Percentiles rank a stretch among this genome's conserved stretches.
These are phyloP conservation scores for Penicillium sp. DNA, from an alignment of 2,329 filamentous ascomycete genomes.

Conservation along the genomic window DNA sequence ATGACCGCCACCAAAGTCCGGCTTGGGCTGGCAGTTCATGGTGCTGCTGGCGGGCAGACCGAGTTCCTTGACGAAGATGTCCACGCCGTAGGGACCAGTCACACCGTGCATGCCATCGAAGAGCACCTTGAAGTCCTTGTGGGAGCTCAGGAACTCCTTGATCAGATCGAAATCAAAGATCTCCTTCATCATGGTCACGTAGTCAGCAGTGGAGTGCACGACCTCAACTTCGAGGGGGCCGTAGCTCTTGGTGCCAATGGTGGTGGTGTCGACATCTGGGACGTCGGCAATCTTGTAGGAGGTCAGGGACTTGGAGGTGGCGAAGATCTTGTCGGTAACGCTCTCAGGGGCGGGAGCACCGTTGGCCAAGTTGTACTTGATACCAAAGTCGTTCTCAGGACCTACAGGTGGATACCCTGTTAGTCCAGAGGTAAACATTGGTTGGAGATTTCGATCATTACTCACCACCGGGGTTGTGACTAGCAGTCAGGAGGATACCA, in stretches of 20 bases:
- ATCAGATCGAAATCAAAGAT: constrained; percentile 98
- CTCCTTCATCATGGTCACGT: constrained; percentile 91
- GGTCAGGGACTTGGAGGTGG: constrained; percentile 82
- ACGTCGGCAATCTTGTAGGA: constrained; percentile 92
- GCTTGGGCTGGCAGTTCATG: constrained; percentile 89
- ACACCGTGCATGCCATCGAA: constrained; percentile 95
- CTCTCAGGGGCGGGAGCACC: constrained; percentile 93
- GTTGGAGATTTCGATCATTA: constrained; percentile 15
- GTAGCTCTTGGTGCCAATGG: constrained; percentile 80
- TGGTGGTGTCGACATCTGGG: constrained; percentile 79
- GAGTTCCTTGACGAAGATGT: constrained; percentile 93
- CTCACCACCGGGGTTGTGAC: constrained; percentile 96
- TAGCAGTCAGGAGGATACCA: constrained; percentile 93
- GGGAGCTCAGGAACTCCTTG: constrained; percentile 83
- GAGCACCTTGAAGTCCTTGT: constrained; percentile 93
- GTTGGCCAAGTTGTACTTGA: constrained; percentile 99
- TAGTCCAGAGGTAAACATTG: background rate
- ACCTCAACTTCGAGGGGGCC: constrained; percentile 90
- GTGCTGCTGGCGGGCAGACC: constrained; percentile 74
- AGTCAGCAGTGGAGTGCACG: constrained; percentile 89
- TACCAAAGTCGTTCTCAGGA: constrained; percentile 92
- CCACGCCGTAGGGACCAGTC: constrained; percentile 90
- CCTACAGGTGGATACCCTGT: constrained; percentile 52
- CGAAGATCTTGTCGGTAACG: constrained; percentile 97
- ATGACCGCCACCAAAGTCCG: constrained; percentile 96